Conservation (phyloP, 23 red algal species). For the Gracilaria domingensis region DNA sequence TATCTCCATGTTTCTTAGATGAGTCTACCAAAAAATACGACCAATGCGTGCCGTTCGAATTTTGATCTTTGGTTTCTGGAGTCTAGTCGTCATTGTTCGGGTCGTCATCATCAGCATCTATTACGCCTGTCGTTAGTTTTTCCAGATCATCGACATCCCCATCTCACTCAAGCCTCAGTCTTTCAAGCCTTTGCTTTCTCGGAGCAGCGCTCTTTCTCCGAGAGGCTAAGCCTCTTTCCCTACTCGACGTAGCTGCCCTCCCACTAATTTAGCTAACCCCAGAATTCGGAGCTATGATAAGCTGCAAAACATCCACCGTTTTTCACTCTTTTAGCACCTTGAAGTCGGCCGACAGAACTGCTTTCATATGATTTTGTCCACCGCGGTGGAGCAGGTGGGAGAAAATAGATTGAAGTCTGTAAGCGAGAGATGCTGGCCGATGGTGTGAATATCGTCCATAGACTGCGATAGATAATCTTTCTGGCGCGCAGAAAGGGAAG, state of each 20-base stretch:
- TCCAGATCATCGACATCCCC: constrained; percentile 67
- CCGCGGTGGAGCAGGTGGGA: constrained; percentile 29
- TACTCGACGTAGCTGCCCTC: background rate
- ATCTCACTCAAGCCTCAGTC: constrained; percentile 10
- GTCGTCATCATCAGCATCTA: background rate
- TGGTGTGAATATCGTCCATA: constrained; percentile 50
- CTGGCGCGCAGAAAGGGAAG: constrained; percentile 32
- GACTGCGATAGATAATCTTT: constrained; percentile 11
- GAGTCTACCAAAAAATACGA: too few species aligned
- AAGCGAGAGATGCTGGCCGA: constrained; percentile 43
- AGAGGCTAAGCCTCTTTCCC: background rate
- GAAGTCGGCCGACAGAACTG: constrained; percentile 37
- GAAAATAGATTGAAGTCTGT: constrained; percentile 37
- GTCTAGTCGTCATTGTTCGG: background rate
- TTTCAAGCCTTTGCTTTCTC: background rate
- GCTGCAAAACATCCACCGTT: constrained; percentile 40
- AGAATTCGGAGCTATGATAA: background rate
- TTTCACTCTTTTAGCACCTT: constrained; percentile 62
- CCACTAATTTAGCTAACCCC: background rate
- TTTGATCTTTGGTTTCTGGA: too few species aligned
- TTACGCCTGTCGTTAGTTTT: constrained; percentile 33
- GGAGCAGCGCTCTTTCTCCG: background rate
- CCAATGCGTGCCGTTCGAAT: too few species aligned
- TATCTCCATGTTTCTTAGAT: too few species aligned
- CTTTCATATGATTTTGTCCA: constrained; percentile 57